Evolutionary conservation across 2,329 filamentous ascomycete genomes (phyloP), one percentile per base, ranked within the genome.

Genomic region (Epichloe uncinata): DNA sequence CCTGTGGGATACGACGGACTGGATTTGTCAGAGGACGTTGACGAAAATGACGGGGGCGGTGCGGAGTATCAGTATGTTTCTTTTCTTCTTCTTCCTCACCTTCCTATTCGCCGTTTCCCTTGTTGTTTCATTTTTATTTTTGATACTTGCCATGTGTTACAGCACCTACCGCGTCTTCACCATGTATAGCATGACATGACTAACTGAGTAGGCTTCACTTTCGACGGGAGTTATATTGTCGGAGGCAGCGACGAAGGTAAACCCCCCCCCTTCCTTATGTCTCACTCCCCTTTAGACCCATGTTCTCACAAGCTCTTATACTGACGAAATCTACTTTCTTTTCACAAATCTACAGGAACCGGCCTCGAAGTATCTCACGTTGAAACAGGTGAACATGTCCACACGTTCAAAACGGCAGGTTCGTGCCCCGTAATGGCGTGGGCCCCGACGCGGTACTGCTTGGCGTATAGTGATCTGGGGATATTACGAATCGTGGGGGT

Each of bases 1-100:
- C 4, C 70, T 91, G 3, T 91, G 85, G 82, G 85, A 90, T 59
- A 89, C 85, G 3, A 74, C 75, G 40, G 81, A 86, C 56, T 89
- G 85, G 84, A 79, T 86, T 50, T 89, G 85, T 60, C 77, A 82
- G 59, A 76, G 82, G 53, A 87, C 84, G 1, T 71, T 89, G 41
- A 80, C 80, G 36, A 74, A 78, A 57, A 84, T 87, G 70, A 73
- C 76, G 9, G 83, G 83, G 1, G 79, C 84, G 3, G 81, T 90
- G 30, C 76, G 79, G 59, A 85, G 78, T 61, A 73, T 90, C 50
- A 80, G 77, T 80, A 64, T 53, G 75, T 68, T 41, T 15, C n/a
- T 11, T n/a, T n/a, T n/a, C n/a, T n/a, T 43, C 9, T 33, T 43
- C 30, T 11, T 9, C 5, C 15, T 48, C 5, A 15, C 12, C 7